Evolutionary conservation across 2,329 filamentous ascomycete species (phyloP).

Genomic region (Xylariomycetidae sp.): DNA sequence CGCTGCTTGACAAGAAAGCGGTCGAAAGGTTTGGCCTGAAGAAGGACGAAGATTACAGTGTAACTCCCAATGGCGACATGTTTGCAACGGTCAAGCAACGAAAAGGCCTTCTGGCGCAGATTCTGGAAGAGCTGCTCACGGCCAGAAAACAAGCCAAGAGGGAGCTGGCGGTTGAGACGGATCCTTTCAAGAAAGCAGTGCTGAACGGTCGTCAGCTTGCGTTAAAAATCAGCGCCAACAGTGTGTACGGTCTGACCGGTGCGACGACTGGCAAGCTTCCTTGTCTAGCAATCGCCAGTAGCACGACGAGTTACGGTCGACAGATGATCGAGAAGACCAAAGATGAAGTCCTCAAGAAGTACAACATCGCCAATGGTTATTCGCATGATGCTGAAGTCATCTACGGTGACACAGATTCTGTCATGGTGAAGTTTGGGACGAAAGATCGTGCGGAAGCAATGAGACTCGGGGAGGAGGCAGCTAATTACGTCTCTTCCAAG

Average conservation of each 20-base stretch:
- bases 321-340: conserved; percentile 99
- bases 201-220: conserved; percentile 95
- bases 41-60: conserved; percentile 92
- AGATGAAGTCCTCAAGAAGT: conserved; percentile 85
- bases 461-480: conserved; percentile 92
- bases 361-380: conserved; percentile 92
- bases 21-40: conserved; percentile 72
- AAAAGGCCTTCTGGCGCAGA: conserved; percentile 89
- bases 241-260: conserved; percentile 94
- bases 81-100: conserved; percentile 86
- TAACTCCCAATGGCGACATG: conserved; percentile 90
- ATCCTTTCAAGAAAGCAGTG: conserved; percentile 96
- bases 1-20: conserved; percentile 72
- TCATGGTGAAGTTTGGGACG: conserved; percentile 98
- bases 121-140: conserved; percentile 87
- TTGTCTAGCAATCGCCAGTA: conserved; percentile 91
- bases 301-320: conserved; percentile 92
- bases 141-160: conserved; percentile 94
- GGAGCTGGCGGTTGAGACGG: conserved; percentile 81
- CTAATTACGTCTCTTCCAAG: conserved; percentile 81
- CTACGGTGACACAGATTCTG: conserved; percentile 97
- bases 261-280: conserved; percentile 94
- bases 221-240: conserved; percentile 95
- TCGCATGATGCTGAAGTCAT: conserved; percentile 93
- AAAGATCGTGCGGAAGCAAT: conserved; percentile 83